Conservation (phyloP, 371 early-diverging fungal species). For the Mucor circinelloides region DNA sequence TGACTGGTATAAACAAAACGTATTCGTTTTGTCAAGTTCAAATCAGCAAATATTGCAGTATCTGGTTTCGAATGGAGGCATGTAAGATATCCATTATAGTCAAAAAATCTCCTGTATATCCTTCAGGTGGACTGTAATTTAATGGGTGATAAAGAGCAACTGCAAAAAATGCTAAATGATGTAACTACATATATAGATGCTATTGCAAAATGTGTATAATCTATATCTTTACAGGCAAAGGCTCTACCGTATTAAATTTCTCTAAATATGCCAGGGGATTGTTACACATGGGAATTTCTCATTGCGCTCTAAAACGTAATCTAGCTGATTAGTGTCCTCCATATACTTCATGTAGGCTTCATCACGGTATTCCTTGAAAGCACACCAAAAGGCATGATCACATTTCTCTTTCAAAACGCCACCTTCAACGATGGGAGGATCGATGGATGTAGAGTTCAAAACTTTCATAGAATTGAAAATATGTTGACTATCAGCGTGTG, state of each 20-base stretch:
- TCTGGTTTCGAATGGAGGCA: too few species aligned
- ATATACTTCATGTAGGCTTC: slow-evolving; percentile 21
- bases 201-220: background rate
- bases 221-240: too few species aligned
- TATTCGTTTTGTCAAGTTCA: too few species aligned
- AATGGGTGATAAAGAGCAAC: too few species aligned
- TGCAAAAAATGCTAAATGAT: too few species aligned
- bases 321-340: slow-evolving; percentile 7
- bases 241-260: background rate
- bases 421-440: slow-evolving; percentile 21
- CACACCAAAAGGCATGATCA: slow-evolving; percentile 37
- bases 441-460: slow-evolving; percentile 15
- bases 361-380: slow-evolving; percentile 22
- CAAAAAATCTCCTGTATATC: too few species aligned
- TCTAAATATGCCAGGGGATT: background rate
- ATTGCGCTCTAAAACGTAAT: slow-evolving; percentile 16
- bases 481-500: slow-evolving; percentile 19
- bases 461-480: slow-evolving; percentile 26
- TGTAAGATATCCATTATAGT: too few species aligned
- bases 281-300: slow-evolving; percentile 15
- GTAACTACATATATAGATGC: too few species aligned
- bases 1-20: too few species aligned
- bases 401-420: slow-evolving; percentile 35
- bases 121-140: too few species aligned
- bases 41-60: too few species aligned